These are phyloP conservation scores for Leccinellum luteum DNA, from an alignment of 768 basidiomycete species.

Conservation along the genomic window DNA sequence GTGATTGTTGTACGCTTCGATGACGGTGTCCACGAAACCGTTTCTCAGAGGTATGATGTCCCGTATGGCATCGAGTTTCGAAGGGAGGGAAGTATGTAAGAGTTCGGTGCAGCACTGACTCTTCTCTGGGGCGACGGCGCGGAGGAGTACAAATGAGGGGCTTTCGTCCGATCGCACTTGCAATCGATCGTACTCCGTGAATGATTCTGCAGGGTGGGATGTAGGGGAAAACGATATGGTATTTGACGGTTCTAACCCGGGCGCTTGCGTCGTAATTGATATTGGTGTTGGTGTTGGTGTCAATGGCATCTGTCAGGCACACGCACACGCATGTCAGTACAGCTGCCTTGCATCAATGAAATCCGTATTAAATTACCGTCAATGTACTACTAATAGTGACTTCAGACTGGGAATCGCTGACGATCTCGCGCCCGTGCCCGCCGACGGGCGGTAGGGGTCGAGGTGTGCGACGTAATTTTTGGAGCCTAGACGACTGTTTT, in stretches of 20 bases:
- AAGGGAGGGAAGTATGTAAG: slow-evolving; percentile 29
- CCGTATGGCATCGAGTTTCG: slow-evolving; percentile 15
- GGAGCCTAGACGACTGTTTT: slow-evolving; percentile 13
- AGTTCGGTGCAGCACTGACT: slow-evolving; percentile 23
- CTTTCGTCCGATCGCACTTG: slow-evolving; percentile 20
- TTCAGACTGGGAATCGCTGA: slow-evolving; percentile 7
- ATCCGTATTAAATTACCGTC: slow-evolving; percentile 12
- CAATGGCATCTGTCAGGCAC: slow-evolving; percentile 9
- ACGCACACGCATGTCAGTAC: neutral
- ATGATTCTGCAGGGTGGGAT: slow-evolving; percentile 25
- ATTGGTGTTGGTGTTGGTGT: neutral
- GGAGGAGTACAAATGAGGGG: slow-evolving; percentile 22
- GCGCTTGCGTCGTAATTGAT: neutral
- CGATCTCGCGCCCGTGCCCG: neutral
- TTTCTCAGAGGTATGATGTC: slow-evolving; percentile 32
- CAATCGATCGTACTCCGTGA: slow-evolving; percentile 29
- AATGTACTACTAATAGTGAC: slow-evolving; percentile 5
- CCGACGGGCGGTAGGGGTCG: neutral
- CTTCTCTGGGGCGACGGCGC: slow-evolving; percentile 18
- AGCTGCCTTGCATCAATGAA: neutral
- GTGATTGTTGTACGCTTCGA: slow-evolving; percentile 36
- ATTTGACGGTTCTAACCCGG: neutral
- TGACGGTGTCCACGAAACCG: slow-evolving; percentile 36
- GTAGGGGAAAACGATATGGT: slow-evolving; percentile 26
- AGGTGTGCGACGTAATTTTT: slow-evolving; percentile 17